phyloP scores from a whole-genome alignment of 2,329 filamentous ascomycete species.

The Xylaria sp. region DNA sequence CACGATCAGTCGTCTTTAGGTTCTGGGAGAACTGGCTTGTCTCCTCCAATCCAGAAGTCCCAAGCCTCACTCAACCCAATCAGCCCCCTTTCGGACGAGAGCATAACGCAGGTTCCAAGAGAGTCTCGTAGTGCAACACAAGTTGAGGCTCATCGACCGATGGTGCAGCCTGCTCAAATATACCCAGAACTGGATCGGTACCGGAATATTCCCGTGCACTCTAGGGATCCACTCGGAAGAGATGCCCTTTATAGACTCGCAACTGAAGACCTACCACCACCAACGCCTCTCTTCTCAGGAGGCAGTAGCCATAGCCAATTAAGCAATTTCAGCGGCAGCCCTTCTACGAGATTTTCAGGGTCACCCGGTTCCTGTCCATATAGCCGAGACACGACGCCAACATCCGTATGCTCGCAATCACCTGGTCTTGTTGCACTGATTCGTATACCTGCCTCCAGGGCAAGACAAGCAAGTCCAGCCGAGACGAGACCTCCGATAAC shows the following conservation, averaged over 20 bases:
- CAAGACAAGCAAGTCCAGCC: constrained; percentile 66
- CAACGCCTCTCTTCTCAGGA: constrained; percentile 72
- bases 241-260: constrained; percentile 67
- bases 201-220: constrained; percentile 58
- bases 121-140: constrained; percentile 57
- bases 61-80: constrained; percentile 53
- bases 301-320: constrained; percentile 63
- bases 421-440: constrained; percentile 67
- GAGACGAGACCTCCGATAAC: constrained; percentile 70
- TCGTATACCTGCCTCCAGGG: constrained; percentile 59
- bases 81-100: constrained; percentile 55
- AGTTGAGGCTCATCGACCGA: constrained; percentile 55
- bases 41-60: constrained; percentile 57
- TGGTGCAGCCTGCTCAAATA: constrained; percentile 58
- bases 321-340: constrained; percentile 73
- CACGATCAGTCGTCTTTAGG: constrained; percentile 52
- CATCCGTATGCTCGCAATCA: constrained; percentile 80
- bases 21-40: constrained; percentile 55
- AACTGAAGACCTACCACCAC: constrained; percentile 74
- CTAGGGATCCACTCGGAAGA: constrained; percentile 51
- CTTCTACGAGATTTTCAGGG: constrained; percentile 79
- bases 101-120: constrained; percentile 57
- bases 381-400: constrained; percentile 81
- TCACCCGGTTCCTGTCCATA: constrained; percentile 76
- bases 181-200: constrained; percentile 73